phyloP scores from a whole-genome alignment of 2,329 filamentous ascomycete genomes.

The Exophiala phaeomuriformis region DNA sequence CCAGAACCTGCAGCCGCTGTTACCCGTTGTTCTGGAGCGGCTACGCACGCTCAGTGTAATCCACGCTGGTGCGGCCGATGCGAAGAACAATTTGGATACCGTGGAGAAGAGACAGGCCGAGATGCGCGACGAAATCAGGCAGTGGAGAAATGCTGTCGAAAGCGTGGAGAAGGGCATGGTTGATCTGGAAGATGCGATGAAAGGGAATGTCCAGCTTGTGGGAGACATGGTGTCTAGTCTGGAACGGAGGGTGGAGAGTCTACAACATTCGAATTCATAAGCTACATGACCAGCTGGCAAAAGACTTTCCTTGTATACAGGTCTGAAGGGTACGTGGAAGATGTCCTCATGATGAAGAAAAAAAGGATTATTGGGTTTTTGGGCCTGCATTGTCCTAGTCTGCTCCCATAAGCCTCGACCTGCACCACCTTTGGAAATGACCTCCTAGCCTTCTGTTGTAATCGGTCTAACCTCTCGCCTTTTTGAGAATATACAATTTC shows the following conservation, averaged over 20 bases:
- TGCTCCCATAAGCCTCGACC: too few species aligned
- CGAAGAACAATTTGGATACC: slow-evolving; percentile 66
- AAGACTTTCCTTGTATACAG: too few species aligned
- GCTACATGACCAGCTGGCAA: too few species aligned
- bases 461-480: slow-evolving; percentile 13
- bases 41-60: slow-evolving; percentile 75
- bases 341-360: too few species aligned
- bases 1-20: slow-evolving; percentile 72
- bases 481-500: slow-evolving; percentile 46
- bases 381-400: too few species aligned
- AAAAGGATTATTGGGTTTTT: too few species aligned
- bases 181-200: slow-evolving; percentile 62
- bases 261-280: not conserved
- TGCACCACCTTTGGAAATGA: not conserved
- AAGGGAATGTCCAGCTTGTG: slow-evolving; percentile 74
- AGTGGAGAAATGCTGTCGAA: slow-evolving; percentile 74
- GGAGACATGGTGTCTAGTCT: slow-evolving; percentile 83
- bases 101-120: slow-evolving; percentile 74
- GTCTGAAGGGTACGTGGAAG: too few species aligned
- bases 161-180: slow-evolving; percentile 70
- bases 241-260: slow-evolving; percentile 58
- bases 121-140: slow-evolving; percentile 73
- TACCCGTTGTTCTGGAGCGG: slow-evolving; percentile 78
- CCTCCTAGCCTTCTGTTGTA: not conserved
- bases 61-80: slow-evolving; percentile 78